phyloP scores from a whole-genome alignment of 176 grass and related monocot species.

The Chloris gayana region DNA sequence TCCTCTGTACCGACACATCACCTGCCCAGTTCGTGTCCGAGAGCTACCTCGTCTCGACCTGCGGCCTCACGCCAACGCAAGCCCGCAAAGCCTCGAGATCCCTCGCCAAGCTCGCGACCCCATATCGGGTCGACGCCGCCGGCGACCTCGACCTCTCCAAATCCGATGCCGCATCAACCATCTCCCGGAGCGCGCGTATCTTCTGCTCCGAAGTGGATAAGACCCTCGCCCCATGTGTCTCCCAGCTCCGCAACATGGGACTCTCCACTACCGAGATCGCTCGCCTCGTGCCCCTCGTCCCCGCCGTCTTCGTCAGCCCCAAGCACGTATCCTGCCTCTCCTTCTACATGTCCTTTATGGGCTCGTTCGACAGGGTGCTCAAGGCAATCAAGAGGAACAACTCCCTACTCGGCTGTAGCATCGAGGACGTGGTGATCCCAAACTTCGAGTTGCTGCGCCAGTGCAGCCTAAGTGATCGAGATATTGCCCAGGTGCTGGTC shows the following conservation, averaged over 20 bases:
- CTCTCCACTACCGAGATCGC: conserved; percentile 26
- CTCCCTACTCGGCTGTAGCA: background rate
- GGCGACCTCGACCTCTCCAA: conserved; percentile 8
- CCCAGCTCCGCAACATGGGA: conserved; percentile 19
- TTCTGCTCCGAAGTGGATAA: background rate
- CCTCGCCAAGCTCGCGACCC: background rate
- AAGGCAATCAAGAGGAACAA: background rate
- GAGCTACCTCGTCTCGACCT: conserved; percentile 4
- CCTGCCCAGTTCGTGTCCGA: background rate
- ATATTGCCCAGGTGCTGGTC: background rate
- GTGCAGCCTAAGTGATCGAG: conserved; percentile 7
- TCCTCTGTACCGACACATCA: background rate
- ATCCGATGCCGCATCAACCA: background rate
- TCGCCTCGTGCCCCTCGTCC: background rate
- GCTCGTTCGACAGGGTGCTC: background rate
- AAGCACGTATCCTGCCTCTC: background rate
- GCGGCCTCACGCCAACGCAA: conserved; percentile 5
- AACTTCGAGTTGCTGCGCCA: background rate
- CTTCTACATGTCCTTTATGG: background rate
- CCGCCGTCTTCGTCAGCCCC: background rate
- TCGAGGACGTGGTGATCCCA: background rate
- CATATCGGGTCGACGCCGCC: background rate
- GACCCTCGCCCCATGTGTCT: conserved; percentile 11
- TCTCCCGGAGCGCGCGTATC: background rate
- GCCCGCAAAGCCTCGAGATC: background rate